Conservation (phyloP, 2,329 filamentous ascomycete genomes). For the Zarea fungicola region DNA sequence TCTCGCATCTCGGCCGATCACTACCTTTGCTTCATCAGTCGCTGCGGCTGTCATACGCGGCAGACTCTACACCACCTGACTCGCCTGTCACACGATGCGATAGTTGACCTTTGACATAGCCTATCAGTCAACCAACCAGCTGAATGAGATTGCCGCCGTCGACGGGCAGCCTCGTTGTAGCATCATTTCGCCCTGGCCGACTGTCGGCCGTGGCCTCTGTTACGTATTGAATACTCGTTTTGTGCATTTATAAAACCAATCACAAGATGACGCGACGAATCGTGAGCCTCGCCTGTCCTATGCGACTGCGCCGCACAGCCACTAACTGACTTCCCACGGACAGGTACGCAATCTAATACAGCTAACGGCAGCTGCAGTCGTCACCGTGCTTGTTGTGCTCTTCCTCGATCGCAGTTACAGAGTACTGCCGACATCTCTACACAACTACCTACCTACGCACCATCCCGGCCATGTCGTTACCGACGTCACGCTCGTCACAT, state of each 20-base stretch:
- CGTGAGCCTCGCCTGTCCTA: background rate
- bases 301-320: background rate
- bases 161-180: conserved; percentile 1
- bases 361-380: conserved; percentile 58
- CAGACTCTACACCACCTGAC: background rate
- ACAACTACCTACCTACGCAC: conserved; percentile 81
- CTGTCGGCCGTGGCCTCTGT: too few relatives aligned
- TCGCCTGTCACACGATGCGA: conserved; percentile 6
- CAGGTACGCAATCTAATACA: conserved; percentile 68
- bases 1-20: background rate
- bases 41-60: background rate
- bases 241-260: background rate
- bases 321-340: conserved; percentile 12
- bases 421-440: conserved; percentile 77
- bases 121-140: background rate
- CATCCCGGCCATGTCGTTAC: conserved; percentile 81
- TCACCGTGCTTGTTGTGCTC: conserved; percentile 68
- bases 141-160: background rate
- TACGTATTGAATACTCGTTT: background rate
- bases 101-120: conserved; percentile 6
- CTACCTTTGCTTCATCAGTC: background rate
- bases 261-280: conserved; percentile 20
- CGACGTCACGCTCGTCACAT: conserved; percentile 73
- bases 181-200: background rate
- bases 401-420: conserved; percentile 85